A percentile compares a stretch with the other conserved stretches of the same genome.
Evolutionary conservation across 1,284 basidiomycete species (phyloP).

Genomic region (Boletus smithii): DNA sequence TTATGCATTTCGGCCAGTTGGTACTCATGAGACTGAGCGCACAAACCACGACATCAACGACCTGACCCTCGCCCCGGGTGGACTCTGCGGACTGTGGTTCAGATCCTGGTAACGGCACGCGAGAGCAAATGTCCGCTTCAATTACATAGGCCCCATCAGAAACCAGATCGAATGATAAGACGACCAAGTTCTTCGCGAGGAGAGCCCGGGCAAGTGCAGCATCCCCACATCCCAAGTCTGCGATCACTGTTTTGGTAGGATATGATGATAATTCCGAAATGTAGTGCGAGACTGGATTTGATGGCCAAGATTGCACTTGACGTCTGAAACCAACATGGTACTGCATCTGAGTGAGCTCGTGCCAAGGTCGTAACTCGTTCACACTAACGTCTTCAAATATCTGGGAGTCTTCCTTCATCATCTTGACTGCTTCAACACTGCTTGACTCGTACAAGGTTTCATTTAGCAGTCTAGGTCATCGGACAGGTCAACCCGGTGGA

Average conservation of each 20-base stretch:
- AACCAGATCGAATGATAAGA: conserved; percentile 81
- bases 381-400: conserved; percentile 72
- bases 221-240: conserved; percentile 95
- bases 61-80: conserved; percentile 54
- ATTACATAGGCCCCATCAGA: conserved; percentile 71
- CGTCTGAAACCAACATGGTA: conserved; percentile 89
- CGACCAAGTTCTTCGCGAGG: conserved; percentile 62
- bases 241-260: conserved; percentile 71
- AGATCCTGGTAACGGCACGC: conserved; percentile 78
- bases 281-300: conserved; percentile 83
- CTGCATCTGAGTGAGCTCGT: conserved; percentile 40
- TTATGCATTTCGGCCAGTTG: conserved; percentile 90
- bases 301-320: conserved; percentile 89
- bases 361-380: background rate
- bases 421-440: conserved; percentile 66
- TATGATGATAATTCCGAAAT: conserved; percentile 57
- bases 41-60: conserved; percentile 91
- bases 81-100: conserved; percentile 48
- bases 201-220: conserved; percentile 81
- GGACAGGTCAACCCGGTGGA: conserved; percentile 5
- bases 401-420: conserved; percentile 79
- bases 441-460: conserved; percentile 83
- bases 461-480: conserved; percentile 70
- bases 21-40: conserved; percentile 96
- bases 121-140: conserved; percentile 75